A percentile compares a stretch with the other conserved stretches of the same genome.
These are phyloP conservation scores for Odonthalia washingtoniensis DNA, from an alignment of 31 red algal species.

Conservation along the genomic window DNA sequence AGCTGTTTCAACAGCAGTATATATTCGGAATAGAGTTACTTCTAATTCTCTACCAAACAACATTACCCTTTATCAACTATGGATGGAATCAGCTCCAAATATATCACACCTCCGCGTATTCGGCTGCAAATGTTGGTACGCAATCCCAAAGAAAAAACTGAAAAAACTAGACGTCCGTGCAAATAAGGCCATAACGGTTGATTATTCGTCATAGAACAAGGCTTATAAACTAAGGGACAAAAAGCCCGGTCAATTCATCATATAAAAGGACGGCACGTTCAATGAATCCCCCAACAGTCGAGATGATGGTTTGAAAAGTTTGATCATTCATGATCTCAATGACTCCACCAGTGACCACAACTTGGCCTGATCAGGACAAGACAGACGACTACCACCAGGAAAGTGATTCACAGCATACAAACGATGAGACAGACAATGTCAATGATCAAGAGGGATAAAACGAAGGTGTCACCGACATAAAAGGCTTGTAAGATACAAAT, in stretches of 20 bases:
- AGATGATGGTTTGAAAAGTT: neutral
- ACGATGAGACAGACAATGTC: neutral
- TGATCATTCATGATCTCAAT: neutral
- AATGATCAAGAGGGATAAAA: neutral
- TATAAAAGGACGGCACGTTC: neutral
- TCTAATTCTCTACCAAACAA: neutral
- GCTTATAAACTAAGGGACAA: neutral
- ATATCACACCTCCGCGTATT: neutral
- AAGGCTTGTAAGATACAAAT: neutral
- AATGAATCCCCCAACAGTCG: neutral
- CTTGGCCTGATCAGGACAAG: neutral
- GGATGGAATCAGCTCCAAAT: neutral
- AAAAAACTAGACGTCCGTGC: conserved; percentile 3
- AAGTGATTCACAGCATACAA: neutral
- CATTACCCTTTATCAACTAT: neutral
- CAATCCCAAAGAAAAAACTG: neutral
- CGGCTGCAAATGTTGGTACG: conserved; percentile 27
- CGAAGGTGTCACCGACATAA: neutral
- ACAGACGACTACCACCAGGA: neutral
- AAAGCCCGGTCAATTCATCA: neutral
- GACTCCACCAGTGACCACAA: neutral
- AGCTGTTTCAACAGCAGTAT: neutral
- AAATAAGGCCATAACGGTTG: neutral
- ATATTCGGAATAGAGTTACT: conserved; percentile 27
- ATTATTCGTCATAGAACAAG: neutral